Conservation (phyloP, 768 basidiomycete genomes). For the Saitozyma podzolica region DNA sequence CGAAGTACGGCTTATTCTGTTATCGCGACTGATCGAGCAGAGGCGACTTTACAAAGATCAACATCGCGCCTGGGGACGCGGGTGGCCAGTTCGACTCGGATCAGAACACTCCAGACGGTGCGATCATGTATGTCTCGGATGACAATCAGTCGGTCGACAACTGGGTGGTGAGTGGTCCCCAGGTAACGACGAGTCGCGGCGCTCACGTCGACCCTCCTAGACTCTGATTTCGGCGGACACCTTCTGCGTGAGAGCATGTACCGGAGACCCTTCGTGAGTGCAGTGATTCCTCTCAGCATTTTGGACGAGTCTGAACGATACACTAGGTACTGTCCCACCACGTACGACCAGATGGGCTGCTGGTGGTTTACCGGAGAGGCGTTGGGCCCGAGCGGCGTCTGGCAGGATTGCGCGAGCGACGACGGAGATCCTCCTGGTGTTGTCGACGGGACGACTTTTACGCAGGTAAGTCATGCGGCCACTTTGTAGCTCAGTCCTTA, state of each 20-base stretch:
- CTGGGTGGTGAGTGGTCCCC: slow-evolving; percentile 43
- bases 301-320: background rate
- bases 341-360: slow-evolving; percentile 40
- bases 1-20: background rate
- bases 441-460: slow-evolving; percentile 25
- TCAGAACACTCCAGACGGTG: slow-evolving; percentile 26
- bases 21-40: slow-evolving; percentile 11
- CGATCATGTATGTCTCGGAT: slow-evolving; percentile 21
- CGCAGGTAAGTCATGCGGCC: slow-evolving; percentile 15
- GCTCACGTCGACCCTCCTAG: slow-evolving; percentile 10
- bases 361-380: slow-evolving; percentile 32
- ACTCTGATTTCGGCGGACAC: slow-evolving; percentile 37
- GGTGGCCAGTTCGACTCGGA: slow-evolving; percentile 44
- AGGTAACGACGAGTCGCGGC: background rate
- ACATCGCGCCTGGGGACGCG: slow-evolving; percentile 33
- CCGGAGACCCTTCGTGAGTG: slow-evolving; percentile 36
- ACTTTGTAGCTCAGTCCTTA: slow-evolving; percentile 2
- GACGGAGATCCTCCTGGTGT: slow-evolving; percentile 37
- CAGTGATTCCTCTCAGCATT: slow-evolving; percentile 15
- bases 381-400: slow-evolving; percentile 30
- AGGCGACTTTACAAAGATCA: slow-evolving; percentile 48
- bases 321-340: slow-evolving; percentile 37
- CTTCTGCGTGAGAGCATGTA: slow-evolving; percentile 46
- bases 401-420: slow-evolving; percentile 35
- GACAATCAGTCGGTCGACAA: slow-evolving; percentile 22